A percentile compares a stretch with the other conserved stretches of the same genome.
phyloP scores from a whole-genome alignment of 352 stramenopile species.

The Pythium coloratum region DNA sequence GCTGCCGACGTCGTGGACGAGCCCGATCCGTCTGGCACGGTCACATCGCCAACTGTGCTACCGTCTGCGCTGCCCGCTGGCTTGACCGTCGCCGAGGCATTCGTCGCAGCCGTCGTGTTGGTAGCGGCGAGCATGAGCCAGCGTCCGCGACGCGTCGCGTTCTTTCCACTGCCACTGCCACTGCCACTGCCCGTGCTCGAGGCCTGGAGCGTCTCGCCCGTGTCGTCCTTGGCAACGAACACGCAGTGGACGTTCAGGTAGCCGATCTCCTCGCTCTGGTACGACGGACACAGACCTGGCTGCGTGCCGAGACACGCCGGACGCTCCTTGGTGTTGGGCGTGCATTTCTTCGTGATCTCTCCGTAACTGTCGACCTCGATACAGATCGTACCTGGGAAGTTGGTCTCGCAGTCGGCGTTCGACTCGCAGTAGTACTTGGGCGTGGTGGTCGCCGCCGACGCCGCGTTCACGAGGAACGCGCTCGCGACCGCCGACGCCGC shows the following conservation, averaged over 20 bases:
- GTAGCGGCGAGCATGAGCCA: constrained; percentile 27
- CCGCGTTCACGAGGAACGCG: constrained; percentile 10
- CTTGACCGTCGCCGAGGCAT: background rate
- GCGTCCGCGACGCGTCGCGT: constrained; percentile 9
- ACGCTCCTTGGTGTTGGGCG: constrained; percentile 71
- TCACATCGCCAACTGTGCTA: constrained; percentile 15
- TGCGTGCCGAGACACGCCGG: constrained; percentile 71
- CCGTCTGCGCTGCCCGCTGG: constrained; percentile 8
- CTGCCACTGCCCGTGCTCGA: constrained; percentile 19
- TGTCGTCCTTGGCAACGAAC: constrained; percentile 65
- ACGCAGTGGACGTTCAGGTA: constrained; percentile 86
- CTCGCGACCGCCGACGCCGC: constrained; percentile 32
- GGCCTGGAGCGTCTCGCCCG: constrained; percentile 21
- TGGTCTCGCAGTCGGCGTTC: constrained; percentile 70
- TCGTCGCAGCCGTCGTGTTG: constrained; percentile 13
- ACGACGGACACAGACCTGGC: constrained; percentile 77
- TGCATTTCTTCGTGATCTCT: constrained; percentile 77
- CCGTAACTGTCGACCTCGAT: constrained; percentile 80
- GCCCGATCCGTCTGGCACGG: constrained; percentile 7
- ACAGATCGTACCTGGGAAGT: constrained; percentile 67
- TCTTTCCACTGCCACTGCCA: background rate
- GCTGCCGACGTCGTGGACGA: constrained; percentile 27
- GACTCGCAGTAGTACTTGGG: constrained; percentile 60
- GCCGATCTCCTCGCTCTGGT: constrained; percentile 63
- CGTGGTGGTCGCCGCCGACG: constrained; percentile 31